These are phyloP conservation scores for Diospyros lotus DNA, from an alignment of 148 eudicot genomes.

Conservation along the genomic window DNA sequence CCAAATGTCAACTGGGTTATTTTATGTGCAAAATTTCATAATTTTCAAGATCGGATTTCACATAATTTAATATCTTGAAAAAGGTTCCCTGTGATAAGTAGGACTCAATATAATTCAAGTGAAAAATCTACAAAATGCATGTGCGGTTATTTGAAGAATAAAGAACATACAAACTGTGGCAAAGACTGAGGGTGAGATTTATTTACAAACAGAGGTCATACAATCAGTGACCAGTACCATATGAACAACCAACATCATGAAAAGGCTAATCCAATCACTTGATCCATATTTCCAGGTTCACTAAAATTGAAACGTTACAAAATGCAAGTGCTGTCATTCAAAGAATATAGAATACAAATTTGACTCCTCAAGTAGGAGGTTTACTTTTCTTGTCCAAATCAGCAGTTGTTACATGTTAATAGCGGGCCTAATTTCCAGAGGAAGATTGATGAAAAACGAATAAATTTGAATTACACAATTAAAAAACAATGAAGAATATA, in stretches of 20 bases:
- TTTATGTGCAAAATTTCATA: no score
- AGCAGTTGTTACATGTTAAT: constrained; percentile 3
- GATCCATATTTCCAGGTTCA: background rate
- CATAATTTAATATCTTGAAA: no score
- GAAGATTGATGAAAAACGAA: constrained; percentile 11
- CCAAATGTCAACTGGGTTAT: no score
- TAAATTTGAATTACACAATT: constrained; percentile 27
- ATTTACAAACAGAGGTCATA: background rate
- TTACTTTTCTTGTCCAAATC: background rate
- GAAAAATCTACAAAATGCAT: no score
- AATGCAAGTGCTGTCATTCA: background rate
- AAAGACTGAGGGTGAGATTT: no score
- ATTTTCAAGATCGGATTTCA: no score
- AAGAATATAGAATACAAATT: background rate
- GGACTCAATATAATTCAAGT: no score
- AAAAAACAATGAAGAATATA: constrained; percentile 35
- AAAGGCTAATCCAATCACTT: background rate
- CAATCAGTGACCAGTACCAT: background rate
- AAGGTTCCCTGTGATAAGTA: no score
- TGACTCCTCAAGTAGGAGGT: background rate
- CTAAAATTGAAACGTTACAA: background rate
- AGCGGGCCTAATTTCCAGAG: background rate
- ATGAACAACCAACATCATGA: background rate
- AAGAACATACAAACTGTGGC: no score
- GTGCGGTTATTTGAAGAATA: no score